Percentiles rank a stretch among this genome's conserved stretches.
phyloP scores from a whole-genome alignment of 2,329 filamentous ascomycete species.

The Metarhizium anisopliae region DNA sequence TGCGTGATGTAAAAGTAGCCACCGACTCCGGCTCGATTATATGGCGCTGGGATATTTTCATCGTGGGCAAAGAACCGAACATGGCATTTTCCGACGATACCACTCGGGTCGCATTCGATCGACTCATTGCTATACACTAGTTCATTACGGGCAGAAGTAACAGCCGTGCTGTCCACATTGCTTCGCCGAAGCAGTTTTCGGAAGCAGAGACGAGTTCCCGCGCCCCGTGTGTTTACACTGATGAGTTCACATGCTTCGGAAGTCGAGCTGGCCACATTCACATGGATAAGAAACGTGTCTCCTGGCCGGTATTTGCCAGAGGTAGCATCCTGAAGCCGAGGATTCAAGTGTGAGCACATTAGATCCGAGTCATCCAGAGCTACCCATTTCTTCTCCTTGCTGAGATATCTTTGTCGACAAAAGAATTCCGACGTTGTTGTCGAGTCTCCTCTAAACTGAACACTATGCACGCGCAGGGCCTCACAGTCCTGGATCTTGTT shows the following conservation, averaged over 20 bases:
- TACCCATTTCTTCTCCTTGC: slow-evolving; percentile 51
- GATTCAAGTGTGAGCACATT: slow-evolving; percentile 33
- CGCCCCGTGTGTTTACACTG: background rate
- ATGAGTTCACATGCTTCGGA: slow-evolving; percentile 57
- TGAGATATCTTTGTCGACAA: slow-evolving; percentile 60
- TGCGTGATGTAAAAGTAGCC: slow-evolving; percentile 57
- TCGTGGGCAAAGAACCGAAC: slow-evolving; percentile 43
- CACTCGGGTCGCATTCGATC: slow-evolving; percentile 23
- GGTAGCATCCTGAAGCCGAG: slow-evolving; percentile 7
- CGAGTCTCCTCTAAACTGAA: slow-evolving; percentile 48
- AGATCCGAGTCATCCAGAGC: slow-evolving; percentile 48
- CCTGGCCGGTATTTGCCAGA: slow-evolving; percentile 34
- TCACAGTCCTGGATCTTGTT: slow-evolving; percentile 42
- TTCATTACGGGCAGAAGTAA: slow-evolving; percentile 40
- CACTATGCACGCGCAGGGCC: slow-evolving; percentile 45
- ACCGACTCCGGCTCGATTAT: slow-evolving; percentile 54
- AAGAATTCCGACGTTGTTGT: slow-evolving; percentile 47
- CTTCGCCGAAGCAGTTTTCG: slow-evolving; percentile 43
- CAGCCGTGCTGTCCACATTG: slow-evolving; percentile 23
- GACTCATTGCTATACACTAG: slow-evolving; percentile 46
- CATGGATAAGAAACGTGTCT: slow-evolving; percentile 48
- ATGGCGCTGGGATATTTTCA: slow-evolving; percentile 49
- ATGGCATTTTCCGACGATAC: slow-evolving; percentile 48
- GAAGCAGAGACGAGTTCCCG: slow-evolving; percentile 21
- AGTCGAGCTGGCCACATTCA: slow-evolving; percentile 17